Evolutionary conservation across 306 rosid genomes (phyloP).

Genomic region (Prinsepia uniflora): DNA sequence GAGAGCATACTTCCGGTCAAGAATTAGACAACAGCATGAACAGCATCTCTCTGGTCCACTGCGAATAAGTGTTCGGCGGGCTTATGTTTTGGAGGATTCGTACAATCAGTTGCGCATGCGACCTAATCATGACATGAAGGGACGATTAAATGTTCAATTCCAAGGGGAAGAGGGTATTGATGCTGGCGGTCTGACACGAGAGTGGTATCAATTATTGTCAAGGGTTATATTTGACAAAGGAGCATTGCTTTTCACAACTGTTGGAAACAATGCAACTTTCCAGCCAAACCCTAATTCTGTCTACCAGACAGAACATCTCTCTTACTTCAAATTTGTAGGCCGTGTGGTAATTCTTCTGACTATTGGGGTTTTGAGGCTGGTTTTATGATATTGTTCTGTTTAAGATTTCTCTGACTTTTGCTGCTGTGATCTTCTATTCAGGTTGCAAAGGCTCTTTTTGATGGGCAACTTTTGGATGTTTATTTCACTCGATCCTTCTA

Average conservation of each 20-base stretch:
- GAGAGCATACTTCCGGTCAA: conserved; percentile 91
- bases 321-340: conserved; percentile 97
- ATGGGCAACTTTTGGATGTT: conserved; percentile 96
- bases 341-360: conserved; percentile 73
- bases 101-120: conserved; percentile 96
- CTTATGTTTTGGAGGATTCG: conserved; percentile 95
- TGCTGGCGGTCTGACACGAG: conserved; percentile 99
- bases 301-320: conserved; percentile 97
- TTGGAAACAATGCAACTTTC: conserved; percentile 90
- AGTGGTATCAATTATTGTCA: conserved; percentile 95
- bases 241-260: conserved; percentile 92
- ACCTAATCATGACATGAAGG: conserved; percentile 82
- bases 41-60: conserved; percentile 85
- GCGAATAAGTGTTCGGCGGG: conserved; percentile 87
- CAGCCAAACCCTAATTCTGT: conserved; percentile 99
- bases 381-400: conserved; percentile 4
- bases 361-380: not conserved
- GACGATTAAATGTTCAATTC: conserved; percentile 89
- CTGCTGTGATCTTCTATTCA: conserved; percentile 36
- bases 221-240: conserved; percentile 97
- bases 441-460: conserved; percentile 98
- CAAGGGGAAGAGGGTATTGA: conserved; percentile 99
- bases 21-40: conserved; percentile 94
- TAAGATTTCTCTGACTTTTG: not conserved
- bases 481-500: conserved; percentile 98